Base-by-base conservation (phyloP, 1,139 yeast species). In the Yamadazyma dendronema region DNA sequence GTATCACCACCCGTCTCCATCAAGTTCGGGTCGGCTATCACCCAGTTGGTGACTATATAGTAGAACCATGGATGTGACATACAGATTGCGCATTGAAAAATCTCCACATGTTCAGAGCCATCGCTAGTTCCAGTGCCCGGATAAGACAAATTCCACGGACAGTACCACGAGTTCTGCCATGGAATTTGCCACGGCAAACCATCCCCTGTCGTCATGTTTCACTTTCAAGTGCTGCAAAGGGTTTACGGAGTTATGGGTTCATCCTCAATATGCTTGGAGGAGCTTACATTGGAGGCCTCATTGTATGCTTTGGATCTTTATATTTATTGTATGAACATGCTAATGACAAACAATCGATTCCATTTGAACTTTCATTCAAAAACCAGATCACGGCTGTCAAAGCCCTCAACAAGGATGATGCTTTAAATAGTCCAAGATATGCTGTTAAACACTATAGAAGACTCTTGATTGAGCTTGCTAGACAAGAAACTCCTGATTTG, bases 381-480 rank as follows among this genome's bases (percentile, higher is more conserved):
- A 56, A 69, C 44, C 72, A 66, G 42, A 50, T 65, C 35, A 57
- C 61, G 9, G 62, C 72, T 1, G 75, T 69, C 14, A 67, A 65
- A 45, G 77, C 73, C 12, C 62, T 71, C 34, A 67, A 68, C 41
- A 71, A 71, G 44, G 76, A 71, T 46, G 77, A 71, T 41, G 73
- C 67, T 11, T 54, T 70, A 39, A 54, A 54, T 35, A 63, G 71
- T 40, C 76, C 77, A 3, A 53, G 72, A 28, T 59, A 64, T 45
- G 73, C 77, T 1, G 72, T 62, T 2, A 71, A 71, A 41, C 76
- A 71, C 48, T 71, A 71, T 44, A 53, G 74, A 35, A 49, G 72
- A 42, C 46, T 71, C 4, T 54, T 71, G 38, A 52, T 67, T 14
- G 66, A 67, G 34, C 43, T 69, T 39, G 72, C 72, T 7, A 57